These are phyloP conservation scores for Xerocomellus chrysenteron DNA, from an alignment of 768 basidiomycete genomes.

Conservation along the genomic window DNA sequence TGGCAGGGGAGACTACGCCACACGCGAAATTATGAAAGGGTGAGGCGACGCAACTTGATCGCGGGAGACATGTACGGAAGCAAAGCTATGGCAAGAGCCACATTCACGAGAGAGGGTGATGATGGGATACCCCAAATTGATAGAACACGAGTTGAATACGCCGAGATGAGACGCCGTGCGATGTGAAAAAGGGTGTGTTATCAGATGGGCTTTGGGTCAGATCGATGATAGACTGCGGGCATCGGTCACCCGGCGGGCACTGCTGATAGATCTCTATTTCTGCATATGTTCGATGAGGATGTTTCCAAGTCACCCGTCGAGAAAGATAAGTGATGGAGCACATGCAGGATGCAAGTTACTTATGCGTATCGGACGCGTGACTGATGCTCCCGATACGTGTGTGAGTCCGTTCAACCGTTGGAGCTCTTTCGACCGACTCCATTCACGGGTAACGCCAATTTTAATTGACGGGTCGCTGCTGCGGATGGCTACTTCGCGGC, in stretches of 20 bases:
- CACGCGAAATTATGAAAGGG: too few species aligned
- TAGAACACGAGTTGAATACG: background rate
- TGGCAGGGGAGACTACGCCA: too few species aligned
- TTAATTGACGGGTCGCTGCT: too few species aligned
- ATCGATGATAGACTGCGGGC: background rate
- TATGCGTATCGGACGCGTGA: background rate
- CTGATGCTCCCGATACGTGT: too few species aligned
- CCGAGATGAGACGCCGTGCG: background rate
- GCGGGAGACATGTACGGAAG: background rate
- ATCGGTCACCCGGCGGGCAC: too few species aligned
- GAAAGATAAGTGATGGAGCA: background rate
- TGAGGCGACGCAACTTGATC: background rate
- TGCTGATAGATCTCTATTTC: background rate
- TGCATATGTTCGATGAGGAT: background rate
- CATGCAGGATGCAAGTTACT: constrained; percentile 1
- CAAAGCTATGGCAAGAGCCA: background rate
- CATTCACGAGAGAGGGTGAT: too few species aligned
- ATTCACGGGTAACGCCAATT: too few species aligned
- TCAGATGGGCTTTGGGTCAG: too few species aligned
- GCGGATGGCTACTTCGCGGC: too few species aligned
- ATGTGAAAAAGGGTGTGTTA: background rate
- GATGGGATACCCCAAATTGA: background rate
- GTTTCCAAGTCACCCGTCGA: too few species aligned
- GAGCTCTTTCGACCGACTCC: background rate
- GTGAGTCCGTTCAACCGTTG: background rate